phyloP scores from a whole-genome alignment of 257 asterid genomes.

The Agastache rugosa region DNA sequence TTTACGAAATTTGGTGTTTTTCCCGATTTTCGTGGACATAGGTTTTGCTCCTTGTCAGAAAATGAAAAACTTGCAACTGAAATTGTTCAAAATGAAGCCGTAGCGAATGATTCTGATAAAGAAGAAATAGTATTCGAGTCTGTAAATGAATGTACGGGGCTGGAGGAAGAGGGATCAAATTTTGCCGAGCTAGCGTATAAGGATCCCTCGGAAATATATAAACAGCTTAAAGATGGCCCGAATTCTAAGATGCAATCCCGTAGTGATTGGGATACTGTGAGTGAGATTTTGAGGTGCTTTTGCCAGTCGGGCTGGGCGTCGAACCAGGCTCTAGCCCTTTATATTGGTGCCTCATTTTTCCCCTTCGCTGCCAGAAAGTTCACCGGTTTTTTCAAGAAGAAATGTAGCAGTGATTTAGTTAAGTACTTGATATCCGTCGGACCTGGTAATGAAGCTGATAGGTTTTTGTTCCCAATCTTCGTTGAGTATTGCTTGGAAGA shows the following conservation, averaged over 20 bases:
- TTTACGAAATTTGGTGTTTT: slow-evolving; percentile 30
- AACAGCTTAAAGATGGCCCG: slow-evolving; percentile 51
- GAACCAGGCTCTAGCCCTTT: slow-evolving; percentile 80
- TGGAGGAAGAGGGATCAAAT: slow-evolving; percentile 40
- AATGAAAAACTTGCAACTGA: slow-evolving; percentile 33
- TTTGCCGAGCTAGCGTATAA: slow-evolving; percentile 42
- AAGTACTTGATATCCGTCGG: slow-evolving; percentile 69
- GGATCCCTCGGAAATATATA: slow-evolving; percentile 74
- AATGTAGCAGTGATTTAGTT: slow-evolving; percentile 53
- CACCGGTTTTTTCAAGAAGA: slow-evolving; percentile 55
- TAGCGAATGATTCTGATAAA: slow-evolving; percentile 34
- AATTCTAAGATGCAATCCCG: slow-evolving; percentile 41
- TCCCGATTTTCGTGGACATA: slow-evolving; percentile 33
- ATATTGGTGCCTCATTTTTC: slow-evolving; percentile 78
- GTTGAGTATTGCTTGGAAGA: slow-evolving; percentile 84
- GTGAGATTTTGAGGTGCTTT: slow-evolving; percentile 60
- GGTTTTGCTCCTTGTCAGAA: slow-evolving; percentile 51
- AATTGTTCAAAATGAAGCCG: slow-evolving; percentile 32
- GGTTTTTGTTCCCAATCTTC: slow-evolving; percentile 80
- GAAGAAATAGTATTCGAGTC: slow-evolving; percentile 33
- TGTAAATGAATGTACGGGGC: slow-evolving; percentile 20
- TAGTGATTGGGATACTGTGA: slow-evolving; percentile 60
- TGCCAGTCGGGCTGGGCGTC: slow-evolving; percentile 84
- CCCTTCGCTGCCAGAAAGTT: slow-evolving; percentile 75
- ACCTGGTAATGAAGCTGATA: slow-evolving; percentile 71